Evolutionary conservation across 164 flowering plant genomes (phyloP), one percentile per base, ranked within the genome.

Genomic region (Taxillus chinensis): DNA sequence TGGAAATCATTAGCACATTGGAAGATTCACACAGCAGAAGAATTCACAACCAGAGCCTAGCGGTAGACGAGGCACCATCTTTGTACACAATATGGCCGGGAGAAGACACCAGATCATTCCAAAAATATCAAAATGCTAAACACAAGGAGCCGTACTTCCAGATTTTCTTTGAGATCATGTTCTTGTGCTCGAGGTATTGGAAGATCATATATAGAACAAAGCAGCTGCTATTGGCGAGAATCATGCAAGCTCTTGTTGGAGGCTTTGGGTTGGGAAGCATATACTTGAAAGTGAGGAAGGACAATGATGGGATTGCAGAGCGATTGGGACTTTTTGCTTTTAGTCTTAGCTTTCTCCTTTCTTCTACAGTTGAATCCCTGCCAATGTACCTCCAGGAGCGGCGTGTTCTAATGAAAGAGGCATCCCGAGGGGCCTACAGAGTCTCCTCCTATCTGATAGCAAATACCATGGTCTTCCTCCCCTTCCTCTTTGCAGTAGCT

Each of bases 371-470:
- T 5, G 98, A 93, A 77, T 95, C 97, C 0, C 89, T 90, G 41
- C 98, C 97, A 0, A 88, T 93, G 17, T 93, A 83, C 82, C 86
- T 93, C 15, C 95, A 88, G 76, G 98, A 88, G 67, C 71, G 95
- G 12, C 74, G 79, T 0, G 91, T 90, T 14, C 59, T 93, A 37
- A 86, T 93, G 96, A 88, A 84, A 50, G 98, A 93, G 73, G 76
- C 83, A 45, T 93, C 98, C 7, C 75, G 95, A 57, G 89, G 92
- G 52, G 82, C 92, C 38, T 93, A 93, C 61, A 80, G 62, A 66
- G 75, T 85, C 7, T 88, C 97, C 6, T 92, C 96, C n/a, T 92
- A 92, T 80, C 73, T 93, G 80, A 71, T 86, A 8, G 96, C 96
- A 58, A 90, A 90, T 76, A 88, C 98, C 53, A 55, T 90, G 1